phyloP scores from a whole-genome alignment of 768 basidiomycete genomes.

The Lactarius evosmus region DNA sequence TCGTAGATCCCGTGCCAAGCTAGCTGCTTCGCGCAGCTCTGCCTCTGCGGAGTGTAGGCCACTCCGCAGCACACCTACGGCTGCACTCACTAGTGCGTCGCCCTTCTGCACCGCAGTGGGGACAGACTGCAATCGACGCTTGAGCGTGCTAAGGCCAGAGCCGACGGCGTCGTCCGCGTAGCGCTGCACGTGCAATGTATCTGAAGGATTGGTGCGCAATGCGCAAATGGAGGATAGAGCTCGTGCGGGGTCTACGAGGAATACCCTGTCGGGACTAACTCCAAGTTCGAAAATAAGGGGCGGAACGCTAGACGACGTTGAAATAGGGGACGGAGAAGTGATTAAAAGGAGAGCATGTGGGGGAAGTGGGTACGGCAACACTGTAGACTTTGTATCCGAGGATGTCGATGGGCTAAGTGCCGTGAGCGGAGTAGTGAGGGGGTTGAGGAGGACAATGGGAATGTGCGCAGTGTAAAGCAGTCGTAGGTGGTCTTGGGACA shows the following conservation, averaged over 20 bases:
- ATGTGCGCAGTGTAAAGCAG: slow-evolving; percentile 48
- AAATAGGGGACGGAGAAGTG: slow-evolving; percentile 28
- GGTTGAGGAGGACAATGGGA: slow-evolving; percentile 62
- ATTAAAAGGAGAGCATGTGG: slow-evolving; percentile 34
- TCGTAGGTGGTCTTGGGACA: slow-evolving; percentile 20
- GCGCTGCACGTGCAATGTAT: slow-evolving; percentile 51
- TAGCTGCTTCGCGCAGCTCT: slow-evolving; percentile 14
- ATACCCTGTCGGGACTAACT: slow-evolving; percentile 29
- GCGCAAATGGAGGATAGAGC: slow-evolving; percentile 52
- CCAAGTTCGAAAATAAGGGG: slow-evolving; percentile 29
- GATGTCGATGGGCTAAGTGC: slow-evolving; percentile 32
- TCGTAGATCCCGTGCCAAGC: slow-evolving; percentile 6
- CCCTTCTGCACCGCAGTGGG: slow-evolving; percentile 16
- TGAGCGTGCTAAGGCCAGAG: slow-evolving; percentile 40
- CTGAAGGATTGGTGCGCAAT: slow-evolving; percentile 46
- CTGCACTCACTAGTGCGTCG: slow-evolving; percentile 12
- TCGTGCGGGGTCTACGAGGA: slow-evolving; percentile 57
- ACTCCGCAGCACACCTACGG: slow-evolving; percentile 2
- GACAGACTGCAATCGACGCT: slow-evolving; percentile 9
- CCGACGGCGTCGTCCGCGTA: slow-evolving; percentile 61
- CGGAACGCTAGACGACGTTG: slow-evolving; percentile 30
- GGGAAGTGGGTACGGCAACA: slow-evolving; percentile 31
- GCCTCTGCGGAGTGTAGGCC: slow-evolving; percentile 5
- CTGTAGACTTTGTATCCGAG: slow-evolving; percentile 14
- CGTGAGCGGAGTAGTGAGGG: slow-evolving; percentile 49